Evolutionary conservation across 495 filamentous ascomycete genomes (phyloP), one percentile per base, ranked within the genome.

Genomic region (Annulohypoxylon stygium): DNA sequence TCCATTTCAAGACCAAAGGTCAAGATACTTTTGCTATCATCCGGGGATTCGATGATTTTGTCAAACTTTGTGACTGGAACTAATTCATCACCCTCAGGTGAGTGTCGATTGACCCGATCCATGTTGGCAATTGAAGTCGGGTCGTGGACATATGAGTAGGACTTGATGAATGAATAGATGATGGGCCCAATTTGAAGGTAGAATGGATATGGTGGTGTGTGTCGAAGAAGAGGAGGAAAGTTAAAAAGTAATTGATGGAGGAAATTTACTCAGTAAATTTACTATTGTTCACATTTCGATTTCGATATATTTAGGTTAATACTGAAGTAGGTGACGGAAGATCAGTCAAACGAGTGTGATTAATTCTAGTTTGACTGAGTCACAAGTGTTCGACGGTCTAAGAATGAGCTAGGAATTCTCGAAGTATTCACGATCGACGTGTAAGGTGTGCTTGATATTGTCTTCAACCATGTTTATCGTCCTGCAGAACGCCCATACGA

Each of bases 1-100:
- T 77, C 75, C 0, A 77, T 1, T 36, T 77, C 75, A 12, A 77
- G 33, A 2, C 75, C 75, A 20, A 67, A 75, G n/a, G 75, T 77
- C 16, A 77, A 23, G 10, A 51, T 6, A 4, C 69, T 66, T 0
- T 10, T 16, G 2, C 55, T 65, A 39, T 72, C 69, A 33, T 77
- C 54, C 2, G 50, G 61, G 2, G 73, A 68, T 30, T 71, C 72
- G 50, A 77, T 66, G 16, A 61, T 69, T 18, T 53, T 5, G 14
- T 69, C 54, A 2, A 66, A 65, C 37, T 77, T 77, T 30, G 59
- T 36, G 3, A 61, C 18, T 14, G 30, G 1, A 14, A 10, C 45
- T 1, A 14, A 7, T n/a, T 16, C 2, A 5, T 53, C 41, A 20
- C 8, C 47, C 34, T 36, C 47, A 47, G 48, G 53, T 36, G 23